phyloP scores from a whole-genome alignment of 148 eudicot species.

The Selenicereus undatus region DNA sequence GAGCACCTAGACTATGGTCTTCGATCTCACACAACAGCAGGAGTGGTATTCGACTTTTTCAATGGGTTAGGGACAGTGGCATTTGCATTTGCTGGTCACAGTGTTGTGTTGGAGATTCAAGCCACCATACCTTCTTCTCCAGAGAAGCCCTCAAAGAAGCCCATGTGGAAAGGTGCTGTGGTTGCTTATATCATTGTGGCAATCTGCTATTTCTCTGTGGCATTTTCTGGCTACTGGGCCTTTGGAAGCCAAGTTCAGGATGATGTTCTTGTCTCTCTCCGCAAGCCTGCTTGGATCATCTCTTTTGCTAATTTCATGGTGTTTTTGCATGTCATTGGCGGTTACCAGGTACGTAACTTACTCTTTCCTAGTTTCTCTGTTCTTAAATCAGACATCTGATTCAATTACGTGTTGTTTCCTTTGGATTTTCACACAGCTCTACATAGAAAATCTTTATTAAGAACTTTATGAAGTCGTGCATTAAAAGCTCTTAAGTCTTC shows the following conservation, averaged over 20 bases:
- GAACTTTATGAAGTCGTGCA: no score
- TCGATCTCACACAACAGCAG: constrained; percentile 29
- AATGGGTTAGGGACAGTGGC: constrained; percentile 39
- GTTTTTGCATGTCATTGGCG: constrained; percentile 42
- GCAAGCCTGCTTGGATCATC: constrained; percentile 35
- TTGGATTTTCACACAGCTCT: no score
- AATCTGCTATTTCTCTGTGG: constrained; percentile 36
- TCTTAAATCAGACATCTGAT: no score
- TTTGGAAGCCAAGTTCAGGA: constrained; percentile 40
- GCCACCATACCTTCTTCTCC: constrained; percentile 43
- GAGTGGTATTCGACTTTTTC: constrained; percentile 32
- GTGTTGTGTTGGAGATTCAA: constrained; percentile 43
- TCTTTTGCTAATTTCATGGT: constrained; percentile 39
- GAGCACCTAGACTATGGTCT: constrained; percentile 17
- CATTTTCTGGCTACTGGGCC: constrained; percentile 34
- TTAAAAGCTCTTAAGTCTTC: no score
- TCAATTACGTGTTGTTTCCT: no score
- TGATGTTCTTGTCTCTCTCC: constrained; percentile 39
- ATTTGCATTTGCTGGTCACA: constrained; percentile 46
- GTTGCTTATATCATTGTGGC: constrained; percentile 37
- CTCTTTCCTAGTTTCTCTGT: neutral
- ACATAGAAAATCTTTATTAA: no score
- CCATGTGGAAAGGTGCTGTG: constrained; percentile 39
- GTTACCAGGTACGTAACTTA: constrained; percentile 36
- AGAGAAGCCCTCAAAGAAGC: constrained; percentile 38